Evolutionary conservation across 2,329 filamentous ascomycete species (phyloP).

Genomic region (Botrytis cinerea): DNA sequence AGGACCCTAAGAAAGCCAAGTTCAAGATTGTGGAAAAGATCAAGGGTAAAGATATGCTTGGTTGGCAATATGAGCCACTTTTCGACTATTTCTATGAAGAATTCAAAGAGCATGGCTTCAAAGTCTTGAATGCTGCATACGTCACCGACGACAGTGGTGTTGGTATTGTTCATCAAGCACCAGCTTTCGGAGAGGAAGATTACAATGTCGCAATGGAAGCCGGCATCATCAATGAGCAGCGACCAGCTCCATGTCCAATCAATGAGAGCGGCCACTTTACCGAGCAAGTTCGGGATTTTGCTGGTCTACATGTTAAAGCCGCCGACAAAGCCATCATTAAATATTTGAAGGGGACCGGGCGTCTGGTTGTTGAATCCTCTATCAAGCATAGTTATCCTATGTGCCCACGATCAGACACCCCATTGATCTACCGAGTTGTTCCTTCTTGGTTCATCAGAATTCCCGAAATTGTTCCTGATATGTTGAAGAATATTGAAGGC

Average conservation of each 20-base stretch:
- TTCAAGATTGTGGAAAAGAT: constrained; percentile 79
- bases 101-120: constrained; percentile 83
- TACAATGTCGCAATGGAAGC: constrained; percentile 77
- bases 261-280: constrained; percentile 82
- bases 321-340: constrained; percentile 95
- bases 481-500: constrained; percentile 86
- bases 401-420: constrained; percentile 93
- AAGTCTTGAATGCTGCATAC: constrained; percentile 79
- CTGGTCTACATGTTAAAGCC: constrained; percentile 84
- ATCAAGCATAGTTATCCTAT: constrained; percentile 90
- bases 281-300: constrained; percentile 74
- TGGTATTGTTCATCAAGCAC: constrained; percentile 90
- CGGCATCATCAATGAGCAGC: constrained; percentile 75
- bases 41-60: constrained; percentile 77
- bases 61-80: constrained; percentile 82
- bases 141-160: constrained; percentile 89
- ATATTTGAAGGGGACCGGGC: constrained; percentile 73
- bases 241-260: constrained; percentile 87
- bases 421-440: constrained; percentile 87
- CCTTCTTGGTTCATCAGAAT: constrained; percentile 96
- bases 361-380: constrained; percentile 81
- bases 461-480: constrained; percentile 76
- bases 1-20: constrained; percentile 93
- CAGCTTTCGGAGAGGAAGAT: constrained; percentile 95
- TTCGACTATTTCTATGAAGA: constrained; percentile 90